Evolutionary conservation across 352 stramenopile genomes (phyloP), one percentile per base, ranked within the genome.

Genomic region (Phytophthora ramorum): DNA sequence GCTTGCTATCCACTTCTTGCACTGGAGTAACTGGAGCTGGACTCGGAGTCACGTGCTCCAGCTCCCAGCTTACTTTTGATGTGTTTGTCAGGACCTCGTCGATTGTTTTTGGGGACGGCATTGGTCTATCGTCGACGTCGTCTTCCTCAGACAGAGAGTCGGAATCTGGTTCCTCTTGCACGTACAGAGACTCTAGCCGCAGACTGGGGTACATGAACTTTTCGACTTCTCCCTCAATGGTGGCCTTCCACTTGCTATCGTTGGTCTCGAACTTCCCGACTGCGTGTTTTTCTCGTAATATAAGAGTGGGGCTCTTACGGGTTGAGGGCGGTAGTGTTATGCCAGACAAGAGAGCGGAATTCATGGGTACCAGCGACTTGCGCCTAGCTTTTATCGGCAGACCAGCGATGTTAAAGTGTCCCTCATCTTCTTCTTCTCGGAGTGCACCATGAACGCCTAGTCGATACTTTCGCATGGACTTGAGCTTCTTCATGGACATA

Each of bases 161-260:
- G 19, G 50, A 16, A 45, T 22, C 1, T 43, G 16, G 37, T 3
- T 43, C 40, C 3, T 58, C 35, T 16, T 66, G 56, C 4, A 64
- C 24, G 38, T 89, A 91, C 20, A 89, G 19, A 0, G 58, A 55
- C 35, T 91, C 83, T 16, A 91, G 69, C 0, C 79, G 71, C 22
- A 91, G 62, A 69, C 80, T 90, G 6, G 83, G 83, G 52, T 90
- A 91, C 83, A 91, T 90, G 71, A 91, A 90, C 51, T 81, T 83
- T 34, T 90, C 83, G 4, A 91, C 75, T 54, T 90, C 64, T 24
- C 81, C 80, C 3, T 83, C 72, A 30, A 91, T 79, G 0, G 76
- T 70, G 10, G 83, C 83, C 9, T 83, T 88, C 83, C 83, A 90
- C 50, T 76, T 84, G 47, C 69, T 75, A 51, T 90, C 80, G 8